Percentiles rank a stretch among this genome's conserved stretches.
Evolutionary conservation across 176 grass and related monocot genomes (phyloP).

Genomic region (Calamus simplicifolius): DNA sequence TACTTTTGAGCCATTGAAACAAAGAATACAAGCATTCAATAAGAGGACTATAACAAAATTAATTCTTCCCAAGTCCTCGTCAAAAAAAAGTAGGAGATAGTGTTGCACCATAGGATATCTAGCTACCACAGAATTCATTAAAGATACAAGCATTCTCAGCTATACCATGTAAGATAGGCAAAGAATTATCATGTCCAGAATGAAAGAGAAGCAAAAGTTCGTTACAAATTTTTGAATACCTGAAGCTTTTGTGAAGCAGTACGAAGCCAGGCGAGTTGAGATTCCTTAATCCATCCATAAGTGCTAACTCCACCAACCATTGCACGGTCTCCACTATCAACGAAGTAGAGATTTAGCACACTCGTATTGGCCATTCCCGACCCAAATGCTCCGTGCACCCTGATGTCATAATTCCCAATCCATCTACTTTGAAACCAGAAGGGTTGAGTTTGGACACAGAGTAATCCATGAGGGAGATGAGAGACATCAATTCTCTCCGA

Average conservation of each 20-base stretch:
- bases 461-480: conserved; percentile 90
- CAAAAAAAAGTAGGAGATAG: too few species aligned
- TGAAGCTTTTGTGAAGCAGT: conserved; percentile 44
- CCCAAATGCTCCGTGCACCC: conserved; percentile 56
- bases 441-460: conserved; percentile 89
- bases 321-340: conserved; percentile 79
- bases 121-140: too few species aligned
- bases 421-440: conserved; percentile 58
- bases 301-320: conserved; percentile 55
- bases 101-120: too few species aligned
- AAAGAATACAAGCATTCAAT: too few species aligned
- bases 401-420: conserved; percentile 77
- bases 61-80: too few species aligned
- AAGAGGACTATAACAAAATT: too few species aligned
- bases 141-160: too few species aligned
- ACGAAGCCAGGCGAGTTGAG: conserved; percentile 66
- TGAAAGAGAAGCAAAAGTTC: too few species aligned
- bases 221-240: conserved; percentile 25
- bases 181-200: too few species aligned
- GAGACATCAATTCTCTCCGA: conserved; percentile 63
- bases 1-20: too few species aligned
- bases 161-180: too few species aligned
- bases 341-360: conserved; percentile 81
- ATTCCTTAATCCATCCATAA: conserved; percentile 90
- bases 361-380: conserved; percentile 57